Evolutionary conservation across 1,284 basidiomycete species (phyloP), one percentile per base, ranked within the genome.

Genomic region (Pisolithus thermaeus): DNA sequence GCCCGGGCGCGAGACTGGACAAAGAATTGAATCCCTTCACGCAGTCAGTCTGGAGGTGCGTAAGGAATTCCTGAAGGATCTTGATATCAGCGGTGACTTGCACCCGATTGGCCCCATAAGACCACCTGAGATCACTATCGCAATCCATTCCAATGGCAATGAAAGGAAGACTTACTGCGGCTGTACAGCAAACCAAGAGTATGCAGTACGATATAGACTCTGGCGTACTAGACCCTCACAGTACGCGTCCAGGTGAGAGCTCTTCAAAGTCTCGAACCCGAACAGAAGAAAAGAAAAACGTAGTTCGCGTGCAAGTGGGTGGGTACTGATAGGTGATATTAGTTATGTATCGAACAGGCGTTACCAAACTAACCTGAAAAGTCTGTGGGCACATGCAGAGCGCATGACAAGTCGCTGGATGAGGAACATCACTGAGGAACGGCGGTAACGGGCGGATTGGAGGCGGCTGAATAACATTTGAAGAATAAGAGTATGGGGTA

Each of bases 401-500:
- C 87, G 82, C 56, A 95, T 69, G n/a, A 96, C 81, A 16, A 99
- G 70, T 20, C 90, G 79, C 57, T 94, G 87, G 48, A 96, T 81
- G 16, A 95, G 75, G 44, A 90, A 79, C 78, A 97, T 93, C 52
- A 98, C 81, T 3, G 85, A 86, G 1, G 87, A 83, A 54, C 88
- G 81, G 39, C 89, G 80, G 71, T 97, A 97, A 54, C 94, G 84
- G 52, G 95, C 91, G 25, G 96, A 91, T 72, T 98, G 94, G 63
- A 97, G 80, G 36, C 95, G 83, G 66, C 92, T 97, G 52, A 92
- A 83, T n/a, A 99, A 71, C 72, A 98, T 87, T 58, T 95, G 87
- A 46, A 98, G 67, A 27, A 99, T 78, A 9, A 95, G 77, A 0
- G 82, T 76, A 70, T 98, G 97, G 0, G 96, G 93, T 5, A 79